Conservation (phyloP, 176 grass and related monocot genomes). For the Oryza brachyantha region DNA sequence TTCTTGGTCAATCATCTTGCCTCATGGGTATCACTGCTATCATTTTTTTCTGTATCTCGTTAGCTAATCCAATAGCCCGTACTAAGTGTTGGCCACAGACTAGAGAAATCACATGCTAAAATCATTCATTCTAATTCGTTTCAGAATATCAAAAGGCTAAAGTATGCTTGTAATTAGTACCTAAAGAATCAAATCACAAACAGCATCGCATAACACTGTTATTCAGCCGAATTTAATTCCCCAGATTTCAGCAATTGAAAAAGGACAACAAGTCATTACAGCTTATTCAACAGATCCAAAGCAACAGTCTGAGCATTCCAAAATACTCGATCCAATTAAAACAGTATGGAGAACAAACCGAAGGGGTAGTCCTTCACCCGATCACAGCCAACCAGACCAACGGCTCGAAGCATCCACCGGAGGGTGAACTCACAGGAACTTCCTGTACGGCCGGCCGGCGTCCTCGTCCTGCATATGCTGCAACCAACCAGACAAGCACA, state of each 20-base stretch:
- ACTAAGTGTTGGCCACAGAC: background rate
- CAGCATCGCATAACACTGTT: background rate
- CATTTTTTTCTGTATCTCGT: background rate
- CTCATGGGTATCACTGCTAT: background rate
- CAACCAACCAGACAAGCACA: constrained; percentile 15
- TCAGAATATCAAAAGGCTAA: too few relatives aligned
- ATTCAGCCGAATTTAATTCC: constrained; percentile 14
- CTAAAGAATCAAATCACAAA: background rate
- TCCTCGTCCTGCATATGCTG: constrained; percentile 99
- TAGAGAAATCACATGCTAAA: background rate
- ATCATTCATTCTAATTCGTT: background rate
- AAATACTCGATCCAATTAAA: constrained; percentile 29
- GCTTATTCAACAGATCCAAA: constrained; percentile 34
- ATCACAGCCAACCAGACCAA: background rate
- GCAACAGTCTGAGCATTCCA: constrained; percentile 3
- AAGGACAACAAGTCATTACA: constrained; percentile 34
- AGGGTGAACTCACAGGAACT: constrained; percentile 60
- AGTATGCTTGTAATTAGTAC: background rate
- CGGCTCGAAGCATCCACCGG: background rate
- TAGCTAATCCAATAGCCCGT: background rate
- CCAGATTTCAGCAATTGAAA: constrained; percentile 11
- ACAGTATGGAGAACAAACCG: constrained; percentile 48
- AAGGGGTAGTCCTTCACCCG: constrained; percentile 12
- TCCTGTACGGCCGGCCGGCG: constrained; percentile 69
- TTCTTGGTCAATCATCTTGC: background rate